Evolutionary conservation across 2,329 filamentous ascomycete species (phyloP), one percentile per base, ranked within the genome.

Genomic region (Colletotrichum musae): DNA sequence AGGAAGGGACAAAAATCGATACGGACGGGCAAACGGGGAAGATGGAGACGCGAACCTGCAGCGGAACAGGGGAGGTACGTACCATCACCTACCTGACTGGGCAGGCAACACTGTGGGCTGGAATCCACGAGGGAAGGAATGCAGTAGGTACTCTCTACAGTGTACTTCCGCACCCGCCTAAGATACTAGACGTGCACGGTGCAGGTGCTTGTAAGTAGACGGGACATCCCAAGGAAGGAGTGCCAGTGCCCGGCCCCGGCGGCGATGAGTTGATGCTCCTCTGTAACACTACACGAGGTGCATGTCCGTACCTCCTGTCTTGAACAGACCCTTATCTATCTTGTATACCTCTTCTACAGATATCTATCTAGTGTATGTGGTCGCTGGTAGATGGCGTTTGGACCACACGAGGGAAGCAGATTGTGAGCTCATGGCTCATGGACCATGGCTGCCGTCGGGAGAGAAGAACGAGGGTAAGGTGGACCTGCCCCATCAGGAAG

Each of bases 1-100:
- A 59, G 50, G 52, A 66, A 66, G 62, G 66, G 66, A 56, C 50
- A 66, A 50, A 69, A 59, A 69, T 60, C 62, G 67, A 69, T 66
- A 67, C 51, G 62, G 66, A 54, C 12, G 50, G 32, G 66, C 54
- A 21, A 18, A 54, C 12, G 50, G 32, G 66, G 61, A 21, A 18
- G 21, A 54, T 67, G 64, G 51, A 62, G 64, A 58, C 64, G 32
- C 13, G 58, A 54, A 62, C 41, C 21, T 62, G 64, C 51, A 43
- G 51, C 58, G 32, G 59, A 26, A 51, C 60, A 58, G 65, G 65
- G 54, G 26, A 56, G 4, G 50, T 60, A 66, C 62, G 62, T 66
- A 57, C 18, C 16, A 6, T 28, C 6, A 41, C 50, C 62, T 57
- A 52, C 56, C 43, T 69, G 62, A 52, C 62, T 52, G 56, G 67